Evolutionary conservation across 2,329 filamentous ascomycete genomes (phyloP).

Genomic region (Sporothrix sp.): DNA sequence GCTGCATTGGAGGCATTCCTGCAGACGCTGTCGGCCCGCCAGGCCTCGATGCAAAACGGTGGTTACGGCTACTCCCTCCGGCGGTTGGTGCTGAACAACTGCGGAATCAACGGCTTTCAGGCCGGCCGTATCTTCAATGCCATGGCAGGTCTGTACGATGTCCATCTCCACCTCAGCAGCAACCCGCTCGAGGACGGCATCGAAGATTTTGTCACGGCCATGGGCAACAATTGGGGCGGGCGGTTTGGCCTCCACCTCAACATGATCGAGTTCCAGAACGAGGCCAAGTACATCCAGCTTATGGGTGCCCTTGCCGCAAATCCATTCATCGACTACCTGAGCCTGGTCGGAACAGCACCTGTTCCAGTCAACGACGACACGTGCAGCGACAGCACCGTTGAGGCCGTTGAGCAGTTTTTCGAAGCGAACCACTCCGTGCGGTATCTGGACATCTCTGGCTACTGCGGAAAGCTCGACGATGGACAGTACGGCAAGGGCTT

Average conservation of each 20-base stretch:
- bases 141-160: slow-evolving; percentile 36
- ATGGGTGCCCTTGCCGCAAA: slow-evolving; percentile 41
- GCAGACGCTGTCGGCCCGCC: slow-evolving; percentile 12
- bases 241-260: slow-evolving; percentile 43
- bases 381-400: slow-evolving; percentile 36
- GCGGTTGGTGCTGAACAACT: slow-evolving; percentile 40
- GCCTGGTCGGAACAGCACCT: slow-evolving; percentile 43
- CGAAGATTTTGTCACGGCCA: slow-evolving; percentile 38
- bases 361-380: slow-evolving; percentile 26
- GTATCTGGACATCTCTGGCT: slow-evolving; percentile 48
- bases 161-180: slow-evolving; percentile 40
- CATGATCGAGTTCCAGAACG: slow-evolving; percentile 47
- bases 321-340: slow-evolving; percentile 41
- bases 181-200: slow-evolving; percentile 45
- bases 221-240: slow-evolving; percentile 35
- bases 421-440: slow-evolving; percentile 40
- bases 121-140: slow-evolving; percentile 41
- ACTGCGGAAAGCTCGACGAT: slow-evolving; percentile 48
- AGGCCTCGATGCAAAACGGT: slow-evolving; percentile 5
- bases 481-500: slow-evolving; percentile 45
- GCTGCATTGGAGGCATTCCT: slow-evolving; percentile 38
- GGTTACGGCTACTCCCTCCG: slow-evolving; percentile 20
- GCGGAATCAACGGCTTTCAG: slow-evolving; percentile 40
- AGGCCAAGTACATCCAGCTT: slow-evolving; percentile 42
- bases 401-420: slow-evolving; percentile 41